Evolutionary conservation across 441 rosid genomes (phyloP).

Genomic region (Mallotus japonicus): DNA sequence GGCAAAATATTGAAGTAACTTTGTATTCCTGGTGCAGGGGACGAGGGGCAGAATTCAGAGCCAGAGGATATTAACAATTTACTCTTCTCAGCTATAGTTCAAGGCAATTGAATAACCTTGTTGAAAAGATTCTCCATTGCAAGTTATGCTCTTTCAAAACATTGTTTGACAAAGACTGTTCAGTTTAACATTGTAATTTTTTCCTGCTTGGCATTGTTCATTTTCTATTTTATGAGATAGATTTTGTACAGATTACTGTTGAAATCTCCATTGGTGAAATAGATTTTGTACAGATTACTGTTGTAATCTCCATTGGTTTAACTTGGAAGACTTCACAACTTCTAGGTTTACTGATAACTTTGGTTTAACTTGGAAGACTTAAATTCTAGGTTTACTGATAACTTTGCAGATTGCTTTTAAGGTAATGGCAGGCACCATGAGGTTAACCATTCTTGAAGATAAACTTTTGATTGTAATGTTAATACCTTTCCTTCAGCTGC

Average conservation of each 20-base stretch:
- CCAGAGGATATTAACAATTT: slow-evolving; percentile 66
- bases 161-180: not conserved
- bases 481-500: too few relatives aligned
- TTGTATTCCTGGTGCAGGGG: slow-evolving; percentile 45
- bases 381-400: too few relatives aligned
- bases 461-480: too few relatives aligned
- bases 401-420: too few relatives aligned
- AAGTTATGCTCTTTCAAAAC: not conserved
- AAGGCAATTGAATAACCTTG: slow-evolving; percentile 33
- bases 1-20: not conserved
- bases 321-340: too few relatives aligned
- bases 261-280: not conserved
- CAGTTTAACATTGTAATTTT: not conserved
- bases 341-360: too few relatives aligned
- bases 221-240: not conserved
- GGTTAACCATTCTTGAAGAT: too few relatives aligned
- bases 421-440: too few relatives aligned
- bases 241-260: not conserved
- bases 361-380: too few relatives aligned
- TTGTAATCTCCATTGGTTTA: too few relatives aligned
- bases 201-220: not conserved
- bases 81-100: slow-evolving; percentile 76
- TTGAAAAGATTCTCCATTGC: not conserved
- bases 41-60: slow-evolving; percentile 45
- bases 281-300: not conserved